phyloP scores from a whole-genome alignment of 176 grass and related monocot species.

The Oryza rufipogon region DNA sequence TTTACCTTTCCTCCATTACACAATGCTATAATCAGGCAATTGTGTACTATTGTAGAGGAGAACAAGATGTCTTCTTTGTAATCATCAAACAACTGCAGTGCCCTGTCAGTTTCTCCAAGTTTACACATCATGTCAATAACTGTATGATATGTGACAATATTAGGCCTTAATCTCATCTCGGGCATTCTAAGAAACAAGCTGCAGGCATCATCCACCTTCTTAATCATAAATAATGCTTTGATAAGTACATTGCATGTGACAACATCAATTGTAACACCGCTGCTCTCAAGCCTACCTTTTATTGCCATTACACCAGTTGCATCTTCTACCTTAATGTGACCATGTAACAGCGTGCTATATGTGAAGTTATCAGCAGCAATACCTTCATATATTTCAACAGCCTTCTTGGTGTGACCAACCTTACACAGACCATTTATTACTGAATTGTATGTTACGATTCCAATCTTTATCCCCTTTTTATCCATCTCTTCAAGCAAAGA shows the following conservation, averaged over 20 bases:
- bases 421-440: slow-evolving; percentile 87
- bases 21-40: slow-evolving; percentile 59
- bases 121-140: slow-evolving; percentile 68
- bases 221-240: slow-evolving; percentile 73
- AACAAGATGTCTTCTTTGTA: slow-evolving; percentile 53
- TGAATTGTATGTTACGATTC: slow-evolving; percentile 58
- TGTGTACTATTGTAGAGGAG: slow-evolving; percentile 46
- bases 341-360: slow-evolving; percentile 82
- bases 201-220: slow-evolving; percentile 70
- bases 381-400: slow-evolving; percentile 62
- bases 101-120: slow-evolving; percentile 61
- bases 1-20: slow-evolving; percentile 58
- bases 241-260: slow-evolving; percentile 83
- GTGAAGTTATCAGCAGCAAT: slow-evolving; percentile 79
- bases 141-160: slow-evolving; percentile 73
- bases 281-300: slow-evolving; percentile 60
- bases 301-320: slow-evolving; percentile 45
- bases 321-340: slow-evolving; percentile 63
- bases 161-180: slow-evolving; percentile 63
- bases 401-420: slow-evolving; percentile 60
- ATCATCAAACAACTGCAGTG: slow-evolving; percentile 64
- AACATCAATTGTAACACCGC: slow-evolving; percentile 62
- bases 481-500: slow-evolving; percentile 65
- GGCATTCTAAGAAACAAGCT: slow-evolving; percentile 74
- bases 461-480: slow-evolving; percentile 57